Evolutionary conservation across 2,329 filamentous ascomycete genomes (phyloP).

Genomic region (Fusarium sp.): DNA sequence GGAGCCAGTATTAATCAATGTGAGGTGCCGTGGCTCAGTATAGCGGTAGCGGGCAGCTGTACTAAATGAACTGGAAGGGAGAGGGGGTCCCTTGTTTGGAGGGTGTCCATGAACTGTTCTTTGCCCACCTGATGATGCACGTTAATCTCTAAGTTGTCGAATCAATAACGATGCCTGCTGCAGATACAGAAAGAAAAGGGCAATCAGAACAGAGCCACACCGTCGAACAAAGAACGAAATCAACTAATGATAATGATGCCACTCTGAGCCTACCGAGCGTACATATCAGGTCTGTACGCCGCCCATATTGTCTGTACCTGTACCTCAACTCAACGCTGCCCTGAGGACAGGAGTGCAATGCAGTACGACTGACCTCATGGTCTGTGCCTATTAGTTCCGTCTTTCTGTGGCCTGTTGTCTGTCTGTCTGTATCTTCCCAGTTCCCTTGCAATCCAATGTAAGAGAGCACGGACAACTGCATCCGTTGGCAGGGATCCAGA

Average conservation of each 20-base stretch:
- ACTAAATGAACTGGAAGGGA: background rate
- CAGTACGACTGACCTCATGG: conserved; percentile 15
- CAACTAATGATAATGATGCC: conserved; percentile 19
- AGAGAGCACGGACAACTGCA: conserved; percentile 34
- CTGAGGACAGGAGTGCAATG: conserved; percentile 1
- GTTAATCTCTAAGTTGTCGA: conserved; percentile 17
- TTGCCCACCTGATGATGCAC: background rate
- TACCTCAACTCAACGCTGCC: conserved; percentile 12
- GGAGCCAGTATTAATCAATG: background rate
- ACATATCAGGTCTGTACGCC: background rate
- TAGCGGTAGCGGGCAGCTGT: background rate
- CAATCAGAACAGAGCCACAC: conserved; percentile 19
- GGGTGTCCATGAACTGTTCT: background rate
- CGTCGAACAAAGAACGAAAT: conserved; percentile 13
- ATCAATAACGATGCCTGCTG: conserved; percentile 7
- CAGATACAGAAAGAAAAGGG: conserved; percentile 6
- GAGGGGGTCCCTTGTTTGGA: conserved; percentile 3
- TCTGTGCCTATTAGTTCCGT: conserved; percentile 34
- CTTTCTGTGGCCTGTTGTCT: conserved; percentile 15
- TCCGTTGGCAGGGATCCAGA: conserved; percentile 28
- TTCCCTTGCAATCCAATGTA: conserved; percentile 27
- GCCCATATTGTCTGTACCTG: conserved; percentile 2
- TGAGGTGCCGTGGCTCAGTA: background rate
- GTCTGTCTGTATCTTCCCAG: conserved; percentile 15
- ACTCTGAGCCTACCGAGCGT: conserved; percentile 27